Base-by-base conservation (phyloP, 345 rosid species). In the Carallia pectinifolia region DNA sequence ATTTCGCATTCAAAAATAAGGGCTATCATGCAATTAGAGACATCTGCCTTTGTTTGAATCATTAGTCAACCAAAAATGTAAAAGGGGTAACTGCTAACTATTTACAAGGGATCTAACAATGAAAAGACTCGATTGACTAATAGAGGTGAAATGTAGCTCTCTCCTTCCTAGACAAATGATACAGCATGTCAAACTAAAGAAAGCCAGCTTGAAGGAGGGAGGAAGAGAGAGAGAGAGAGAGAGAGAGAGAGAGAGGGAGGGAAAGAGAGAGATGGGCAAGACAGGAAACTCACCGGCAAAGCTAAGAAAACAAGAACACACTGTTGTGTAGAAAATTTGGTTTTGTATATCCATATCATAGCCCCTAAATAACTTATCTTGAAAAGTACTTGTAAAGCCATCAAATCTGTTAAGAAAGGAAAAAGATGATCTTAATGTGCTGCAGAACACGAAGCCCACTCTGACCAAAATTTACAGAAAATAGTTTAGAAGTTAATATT, bases 361-460 rank as follows among this genome's bases (percentile, higher is more conserved):
- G 59, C 97, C 98, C 82, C 85, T 90, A 68, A 94, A 94, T 76
- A 94, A 78, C 74, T 91, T 94, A 79, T 94, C 97, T 83, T 94
- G 97, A 73, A 92, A 91, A 27, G 98, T 94, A 83, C 97, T 94
- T n/a, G 97, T 91, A 77, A 94, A 94, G 48, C 98, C 97, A 82
- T 94, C 97, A 79, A 90, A 90, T 87, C 98, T 94, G 80, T 81
- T 58, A 68, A 73, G 50, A 62, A 8, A 63, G 13, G 71, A 27
- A 47, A 58, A 65, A n/a, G 30, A 70, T 54, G 62, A 40, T 72
- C 54, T 72, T 61, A 71, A 44, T 38, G 36, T 17, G 31, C 17
- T 67, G 62, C 36, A 53, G 61, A 36, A 53, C 38, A 65, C 29
- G 23, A 48, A 53, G 19, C 16, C 58, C 0, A 16, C 18, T 67